These are phyloP conservation scores for Blastobotrys aristatus DNA, from an alignment of 1,139 yeast species.

Conservation along the genomic window DNA sequence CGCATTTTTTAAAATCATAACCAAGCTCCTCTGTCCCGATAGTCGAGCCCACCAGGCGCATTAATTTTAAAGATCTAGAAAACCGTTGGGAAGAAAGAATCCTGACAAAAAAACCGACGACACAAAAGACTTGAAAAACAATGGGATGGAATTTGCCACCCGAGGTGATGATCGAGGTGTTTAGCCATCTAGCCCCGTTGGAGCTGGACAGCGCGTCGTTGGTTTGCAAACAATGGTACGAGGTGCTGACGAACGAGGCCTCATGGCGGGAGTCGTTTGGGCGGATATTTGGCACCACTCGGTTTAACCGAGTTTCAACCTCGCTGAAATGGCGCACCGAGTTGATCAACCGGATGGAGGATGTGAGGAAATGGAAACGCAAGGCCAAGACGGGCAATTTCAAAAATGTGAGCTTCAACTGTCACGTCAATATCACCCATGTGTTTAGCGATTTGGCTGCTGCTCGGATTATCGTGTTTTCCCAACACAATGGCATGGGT, in stretches of 20 bases:
- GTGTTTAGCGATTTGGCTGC: constrained; percentile 29
- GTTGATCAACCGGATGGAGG: constrained; percentile 27
- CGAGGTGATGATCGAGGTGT: constrained; percentile 37
- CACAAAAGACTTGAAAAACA: background rate
- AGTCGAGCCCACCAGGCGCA: background rate
- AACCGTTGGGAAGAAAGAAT: background rate
- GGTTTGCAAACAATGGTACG: constrained; percentile 34
- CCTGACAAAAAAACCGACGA: background rate
- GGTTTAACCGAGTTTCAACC: constrained; percentile 29
- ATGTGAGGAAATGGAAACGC: constrained; percentile 30
- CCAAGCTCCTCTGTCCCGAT: background rate
- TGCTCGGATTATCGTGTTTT: constrained; percentile 28
- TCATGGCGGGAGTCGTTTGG: constrained; percentile 33
- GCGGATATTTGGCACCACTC: constrained; percentile 18
- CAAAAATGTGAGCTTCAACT: constrained; percentile 30
- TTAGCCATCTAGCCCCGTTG: constrained; percentile 28
- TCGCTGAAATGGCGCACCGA: constrained; percentile 33
- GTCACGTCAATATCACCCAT: constrained; percentile 26
- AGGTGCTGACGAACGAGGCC: constrained; percentile 30
- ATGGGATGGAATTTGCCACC: constrained; percentile 25
- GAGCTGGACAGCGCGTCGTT: constrained; percentile 31
- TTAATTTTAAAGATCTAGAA: background rate
- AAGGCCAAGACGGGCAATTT: constrained; percentile 30
- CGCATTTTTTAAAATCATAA: constrained; percentile 7
- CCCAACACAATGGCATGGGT: constrained; percentile 28